Evolutionary conservation across 1,284 basidiomycete genomes (phyloP).

Genomic region (Trichosporon inkin): DNA sequence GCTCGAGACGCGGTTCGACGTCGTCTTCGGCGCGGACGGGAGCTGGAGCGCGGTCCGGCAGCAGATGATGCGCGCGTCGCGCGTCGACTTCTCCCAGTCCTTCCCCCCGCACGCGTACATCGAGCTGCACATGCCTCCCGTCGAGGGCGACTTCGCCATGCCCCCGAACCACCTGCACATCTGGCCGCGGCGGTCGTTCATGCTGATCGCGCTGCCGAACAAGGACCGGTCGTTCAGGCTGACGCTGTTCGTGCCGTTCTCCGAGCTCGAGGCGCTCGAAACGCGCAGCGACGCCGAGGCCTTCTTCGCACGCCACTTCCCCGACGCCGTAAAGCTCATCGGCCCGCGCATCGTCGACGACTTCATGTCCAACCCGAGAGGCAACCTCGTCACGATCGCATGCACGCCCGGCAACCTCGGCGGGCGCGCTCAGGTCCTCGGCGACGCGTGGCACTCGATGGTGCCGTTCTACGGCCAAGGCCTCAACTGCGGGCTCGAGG

Average conservation of each 20-base stretch:
- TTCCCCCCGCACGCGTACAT: conserved; percentile 95
- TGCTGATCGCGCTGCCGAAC: conserved; percentile 97
- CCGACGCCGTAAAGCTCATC: conserved; percentile 77
- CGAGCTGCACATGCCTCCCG: conserved; percentile 87
- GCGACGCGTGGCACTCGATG: conserved; percentile 95
- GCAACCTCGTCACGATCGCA: conserved; percentile 86
- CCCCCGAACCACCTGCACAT: conserved; percentile 96
- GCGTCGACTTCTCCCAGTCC: conserved; percentile 89
- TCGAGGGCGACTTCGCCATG: conserved; percentile 65
- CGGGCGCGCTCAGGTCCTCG: conserved; percentile 80
- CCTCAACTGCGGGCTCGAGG: conserved; percentile 94
- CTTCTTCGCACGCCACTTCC: conserved; percentile 83
- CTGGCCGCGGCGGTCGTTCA: conserved; percentile 97
- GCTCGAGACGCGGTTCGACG: conserved; percentile 61
- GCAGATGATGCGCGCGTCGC: conserved; percentile 83
- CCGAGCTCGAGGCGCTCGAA: conserved; percentile 66
- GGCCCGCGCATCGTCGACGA: conserved; percentile 74
- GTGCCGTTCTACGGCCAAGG: conserved; percentile 95
- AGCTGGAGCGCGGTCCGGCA: conserved; percentile 77
- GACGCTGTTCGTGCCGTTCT: conserved; percentile 85
- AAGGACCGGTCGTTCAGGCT: conserved; percentile 59
- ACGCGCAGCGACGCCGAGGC: conserved; percentile 60
- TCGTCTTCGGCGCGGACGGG: conserved; percentile 85
- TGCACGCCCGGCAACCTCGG: conserved; percentile 84
- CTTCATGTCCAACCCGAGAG: conserved; percentile 77